Percentiles rank a stretch among this genome's conserved stretches.
These are phyloP conservation scores for Mortierella sp. DNA, from an alignment of 371 early-diverging fungal species.

Conservation along the genomic window DNA sequence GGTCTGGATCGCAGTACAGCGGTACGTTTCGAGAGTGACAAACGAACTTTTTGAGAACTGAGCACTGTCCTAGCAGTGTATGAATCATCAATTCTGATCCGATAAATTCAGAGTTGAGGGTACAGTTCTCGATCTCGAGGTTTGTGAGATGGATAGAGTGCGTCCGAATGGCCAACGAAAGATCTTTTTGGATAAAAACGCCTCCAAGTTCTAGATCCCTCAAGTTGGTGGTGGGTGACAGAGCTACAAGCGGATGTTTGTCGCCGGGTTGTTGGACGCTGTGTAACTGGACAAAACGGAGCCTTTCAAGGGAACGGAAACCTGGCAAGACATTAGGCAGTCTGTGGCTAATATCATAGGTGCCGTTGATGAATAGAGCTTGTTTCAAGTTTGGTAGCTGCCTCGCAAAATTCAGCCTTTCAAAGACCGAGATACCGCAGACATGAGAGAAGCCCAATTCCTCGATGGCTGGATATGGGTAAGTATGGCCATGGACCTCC, in stretches of 20 bases:
- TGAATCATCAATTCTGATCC: background rate
- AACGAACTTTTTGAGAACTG: background rate
- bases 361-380: background rate
- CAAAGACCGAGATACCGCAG: background rate
- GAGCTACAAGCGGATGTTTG: too few relatives aligned
- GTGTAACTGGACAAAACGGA: background rate
- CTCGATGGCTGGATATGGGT: background rate
- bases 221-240: too few relatives aligned
- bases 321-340: background rate
- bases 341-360: background rate
- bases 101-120: too few relatives aligned
- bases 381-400: background rate
- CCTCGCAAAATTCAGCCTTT: background rate
- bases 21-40: background rate
- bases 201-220: too few relatives aligned
- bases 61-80: slow-evolving; percentile 8
- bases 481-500: background rate
- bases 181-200: too few relatives aligned
- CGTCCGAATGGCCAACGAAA: too few relatives aligned
- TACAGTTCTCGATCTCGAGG: background rate
- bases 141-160: too few relatives aligned
- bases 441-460: background rate
- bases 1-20: slow-evolving; percentile 4
- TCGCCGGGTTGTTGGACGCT: too few relatives aligned
- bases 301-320: background rate